Evolutionary conservation across 78 protist genomes (phyloP).

Genomic region (Guillardia theta): DNA sequence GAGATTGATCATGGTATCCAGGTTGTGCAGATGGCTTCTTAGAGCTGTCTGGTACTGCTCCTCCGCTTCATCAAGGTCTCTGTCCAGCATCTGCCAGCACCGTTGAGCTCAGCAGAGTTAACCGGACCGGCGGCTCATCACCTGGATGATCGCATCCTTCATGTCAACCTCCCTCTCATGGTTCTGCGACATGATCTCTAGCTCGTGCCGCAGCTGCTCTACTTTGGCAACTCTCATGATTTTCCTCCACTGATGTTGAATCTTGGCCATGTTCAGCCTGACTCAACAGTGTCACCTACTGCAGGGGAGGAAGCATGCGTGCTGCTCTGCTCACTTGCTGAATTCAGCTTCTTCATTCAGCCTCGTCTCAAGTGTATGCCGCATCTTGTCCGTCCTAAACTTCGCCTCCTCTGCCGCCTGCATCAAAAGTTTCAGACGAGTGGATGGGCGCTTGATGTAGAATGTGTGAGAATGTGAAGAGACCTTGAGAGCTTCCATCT

Average conservation of each 20-base stretch:
- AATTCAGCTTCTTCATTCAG: background rate
- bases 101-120: background rate
- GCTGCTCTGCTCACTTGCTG: background rate
- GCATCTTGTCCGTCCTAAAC: background rate
- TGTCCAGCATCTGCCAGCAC: constrained; percentile 28
- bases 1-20: constrained; percentile 61
- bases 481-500: background rate
- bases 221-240: background rate
- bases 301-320: background rate
- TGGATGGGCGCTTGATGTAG: background rate
- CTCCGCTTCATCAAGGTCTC: constrained; percentile 73
- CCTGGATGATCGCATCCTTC: constrained; percentile 68
- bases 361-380: background rate
- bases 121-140: background rate
- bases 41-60: constrained; percentile 78
- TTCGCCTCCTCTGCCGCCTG: background rate
- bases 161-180: constrained; percentile 76
- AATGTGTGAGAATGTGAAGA: background rate
- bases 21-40: constrained; percentile 59
- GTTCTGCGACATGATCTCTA: constrained; percentile 60
- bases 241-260: background rate
- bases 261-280: background rate
- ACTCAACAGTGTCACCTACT: background rate
- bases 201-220: constrained; percentile 39
- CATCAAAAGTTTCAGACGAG: background rate